Evolutionary conservation across 2,329 filamentous ascomycete species (phyloP).

Genomic region (Leptodontidium sp.): DNA sequence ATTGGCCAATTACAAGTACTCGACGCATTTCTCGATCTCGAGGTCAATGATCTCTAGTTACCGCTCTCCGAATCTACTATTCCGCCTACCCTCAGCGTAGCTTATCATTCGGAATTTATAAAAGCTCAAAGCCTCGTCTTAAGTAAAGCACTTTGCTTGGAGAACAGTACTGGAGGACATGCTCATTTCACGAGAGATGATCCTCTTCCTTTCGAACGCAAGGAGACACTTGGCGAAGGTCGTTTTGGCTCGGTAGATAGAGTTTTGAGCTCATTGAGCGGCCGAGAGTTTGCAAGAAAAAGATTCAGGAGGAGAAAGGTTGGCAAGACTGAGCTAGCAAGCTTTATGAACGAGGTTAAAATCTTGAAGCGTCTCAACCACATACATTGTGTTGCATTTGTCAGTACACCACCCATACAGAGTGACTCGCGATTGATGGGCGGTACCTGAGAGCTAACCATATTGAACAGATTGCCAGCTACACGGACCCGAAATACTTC

Average conservation of each 20-base stretch:
- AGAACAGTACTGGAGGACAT: constrained; percentile 42
- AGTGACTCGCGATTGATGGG: background rate
- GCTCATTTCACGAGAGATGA: constrained; percentile 39
- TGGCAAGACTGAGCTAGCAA: constrained; percentile 15
- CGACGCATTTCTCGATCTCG: constrained; percentile 38
- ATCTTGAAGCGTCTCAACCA: constrained; percentile 36
- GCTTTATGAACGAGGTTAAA: constrained; percentile 37
- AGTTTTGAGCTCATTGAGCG: constrained; percentile 33
- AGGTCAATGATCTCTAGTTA: constrained; percentile 44
- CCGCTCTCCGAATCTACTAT: constrained; percentile 39
- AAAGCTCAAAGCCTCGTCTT: constrained; percentile 40
- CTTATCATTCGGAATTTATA: constrained; percentile 35
- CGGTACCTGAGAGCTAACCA: background rate
- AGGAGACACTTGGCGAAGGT: constrained; percentile 40
- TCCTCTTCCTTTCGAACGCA: constrained; percentile 39
- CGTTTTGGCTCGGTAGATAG: constrained; percentile 41
- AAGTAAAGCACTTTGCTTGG: constrained; percentile 40
- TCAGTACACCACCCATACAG: constrained; percentile 21
- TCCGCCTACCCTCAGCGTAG: constrained; percentile 36
- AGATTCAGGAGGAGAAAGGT: constrained; percentile 27
- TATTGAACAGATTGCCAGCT: constrained; percentile 34
- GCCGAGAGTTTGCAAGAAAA: constrained; percentile 25
- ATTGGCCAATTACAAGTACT: constrained; percentile 40
- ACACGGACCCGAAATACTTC: constrained; percentile 39
- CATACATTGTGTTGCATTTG: constrained; percentile 37